Base-by-base conservation (phyloP, 2,329 filamentous ascomycete genomes). In the Fusarium tricinctum region DNA sequence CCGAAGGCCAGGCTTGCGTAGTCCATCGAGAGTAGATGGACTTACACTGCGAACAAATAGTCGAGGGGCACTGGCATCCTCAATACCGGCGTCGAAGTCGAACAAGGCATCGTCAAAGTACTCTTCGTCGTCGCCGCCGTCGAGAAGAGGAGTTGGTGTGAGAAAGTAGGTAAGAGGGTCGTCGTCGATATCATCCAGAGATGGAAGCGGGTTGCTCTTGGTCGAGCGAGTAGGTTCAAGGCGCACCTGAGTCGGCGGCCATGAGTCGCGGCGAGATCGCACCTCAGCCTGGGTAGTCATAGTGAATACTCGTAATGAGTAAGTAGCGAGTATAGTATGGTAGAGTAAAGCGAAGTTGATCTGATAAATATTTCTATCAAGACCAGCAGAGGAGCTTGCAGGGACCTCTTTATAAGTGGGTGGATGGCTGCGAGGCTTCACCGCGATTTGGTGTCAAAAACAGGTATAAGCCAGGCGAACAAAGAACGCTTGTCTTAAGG, bases 21-120 rank as follows among this genome's bases (percentile, higher is more conserved):
- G 82, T 5, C 84, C 84, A 23, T 82, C 83, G 32, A 88, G 83
- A 30, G 80, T 85, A 1, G 86, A 88, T 3, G 86, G 86, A 72
- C 85, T 88, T 61, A 88, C 82, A 68, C 83, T 87, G 63, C 86
- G 82, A 52, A 87, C 78, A 40, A 83, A 79, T 17, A 82, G 80
- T 28, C 77, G 74, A 5, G 83, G 82, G 6, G 79, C 79, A 60
- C 78, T 81, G 54, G 79, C 74, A 68, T 85, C 82, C 72, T 88
- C 85, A 73, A 88, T 88, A 56, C 86, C 85, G 38, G 86, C 86
- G 72, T 88, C 85, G 69, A 86, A 84, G 67, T 86, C 84, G 77
- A 84, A 79, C 74, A 84, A 81, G 66, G 78, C 79, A 44, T 79
- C 75, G 40, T 81, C 81, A 38, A 38, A 38, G 35, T 38, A 38